phyloP scores from a whole-genome alignment of 2,329 filamentous ascomycete species.

The Huntiella savannae region DNA sequence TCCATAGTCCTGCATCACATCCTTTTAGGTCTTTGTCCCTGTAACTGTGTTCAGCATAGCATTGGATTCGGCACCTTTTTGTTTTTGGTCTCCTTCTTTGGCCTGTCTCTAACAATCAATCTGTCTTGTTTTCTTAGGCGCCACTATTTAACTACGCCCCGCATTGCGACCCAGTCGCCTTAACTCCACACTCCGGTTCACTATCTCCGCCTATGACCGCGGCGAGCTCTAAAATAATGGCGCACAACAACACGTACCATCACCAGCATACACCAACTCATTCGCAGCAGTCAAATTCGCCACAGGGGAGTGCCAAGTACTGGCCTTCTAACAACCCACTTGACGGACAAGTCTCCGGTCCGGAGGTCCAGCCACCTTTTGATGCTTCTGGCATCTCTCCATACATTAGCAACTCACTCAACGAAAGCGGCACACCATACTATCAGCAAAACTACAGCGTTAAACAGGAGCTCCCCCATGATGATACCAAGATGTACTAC shows the following conservation, averaged over 20 bases:
- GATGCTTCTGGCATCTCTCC: not conserved
- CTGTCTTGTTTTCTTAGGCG: not conserved
- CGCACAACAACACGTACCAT: slow-evolving; percentile 7
- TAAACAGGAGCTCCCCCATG: not conserved
- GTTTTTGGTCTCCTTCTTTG: not conserved
- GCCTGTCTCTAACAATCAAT: not conserved
- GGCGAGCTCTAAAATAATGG: slow-evolving; percentile 13
- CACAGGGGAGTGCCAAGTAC: too few relatives aligned
- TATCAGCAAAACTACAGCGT: not conserved
- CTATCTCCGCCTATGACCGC: slow-evolving; percentile 25
- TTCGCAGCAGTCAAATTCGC: slow-evolving; percentile 12
- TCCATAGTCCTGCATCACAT: not conserved
- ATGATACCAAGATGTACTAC: not conserved
- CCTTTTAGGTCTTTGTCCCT: not conserved
- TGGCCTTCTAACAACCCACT: too few relatives aligned
- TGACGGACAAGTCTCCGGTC: too few relatives aligned
- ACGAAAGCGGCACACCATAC: slow-evolving; percentile 1
- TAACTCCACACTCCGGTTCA: slow-evolving; percentile 23
- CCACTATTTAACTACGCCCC: slow-evolving; percentile 21
- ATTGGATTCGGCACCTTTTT: not conserved
- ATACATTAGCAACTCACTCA: slow-evolving; percentile 13
- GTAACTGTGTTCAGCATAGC: not conserved
- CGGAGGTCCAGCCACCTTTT: too few relatives aligned
- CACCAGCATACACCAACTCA: slow-evolving; percentile 28
- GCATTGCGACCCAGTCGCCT: slow-evolving; percentile 15